A percentile compares a stretch with the other conserved stretches of the same genome.
These are phyloP conservation scores for Collybiopsis confluens DNA, from an alignment of 768 basidiomycete genomes.

Conservation along the genomic window DNA sequence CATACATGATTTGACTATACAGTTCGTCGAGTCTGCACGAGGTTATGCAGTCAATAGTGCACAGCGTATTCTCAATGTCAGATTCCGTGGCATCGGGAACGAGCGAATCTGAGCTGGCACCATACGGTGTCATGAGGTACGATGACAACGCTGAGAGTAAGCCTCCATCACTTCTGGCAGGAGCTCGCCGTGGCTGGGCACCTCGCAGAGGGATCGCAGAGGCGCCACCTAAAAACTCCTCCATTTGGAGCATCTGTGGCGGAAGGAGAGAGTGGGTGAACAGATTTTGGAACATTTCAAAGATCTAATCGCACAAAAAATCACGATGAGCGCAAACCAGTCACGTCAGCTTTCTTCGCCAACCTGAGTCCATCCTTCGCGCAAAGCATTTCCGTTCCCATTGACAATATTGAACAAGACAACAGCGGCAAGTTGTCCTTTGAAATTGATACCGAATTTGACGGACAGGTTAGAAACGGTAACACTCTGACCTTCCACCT, in stretches of 20 bases:
- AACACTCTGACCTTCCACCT: constrained; percentile 84
- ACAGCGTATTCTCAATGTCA: constrained; percentile 91
- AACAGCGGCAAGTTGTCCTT: constrained; percentile 93
- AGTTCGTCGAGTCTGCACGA: constrained; percentile 93
- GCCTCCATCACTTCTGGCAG: constrained; percentile 78
- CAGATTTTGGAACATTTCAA: constrained; percentile 97
- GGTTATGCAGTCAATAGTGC: constrained; percentile 91
- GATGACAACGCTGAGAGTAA: constrained; percentile 90
- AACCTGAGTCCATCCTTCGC: constrained; percentile 96
- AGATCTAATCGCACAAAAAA: constrained; percentile 54
- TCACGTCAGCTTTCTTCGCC: too few relatives aligned
- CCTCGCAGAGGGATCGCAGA: constrained; percentile 89
- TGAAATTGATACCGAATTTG: constrained; percentile 91
- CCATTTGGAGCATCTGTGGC: constrained; percentile 90
- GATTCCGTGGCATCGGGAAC: constrained; percentile 85
- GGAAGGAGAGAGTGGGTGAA: constrained; percentile 94
- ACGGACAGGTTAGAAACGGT: constrained; percentile 92
- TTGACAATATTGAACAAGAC: constrained; percentile 98
- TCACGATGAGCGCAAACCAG: too few relatives aligned
- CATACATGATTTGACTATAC: constrained; percentile 90
- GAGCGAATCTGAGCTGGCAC: constrained; percentile 64
- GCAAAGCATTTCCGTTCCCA: constrained; percentile 87
- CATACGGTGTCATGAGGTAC: constrained; percentile 95
- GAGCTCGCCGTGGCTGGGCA: constrained; percentile 56
- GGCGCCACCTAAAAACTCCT: constrained; percentile 94